Conservation (phyloP, 164 flowering plant genomes). For the Tinospora cordifolia region DNA sequence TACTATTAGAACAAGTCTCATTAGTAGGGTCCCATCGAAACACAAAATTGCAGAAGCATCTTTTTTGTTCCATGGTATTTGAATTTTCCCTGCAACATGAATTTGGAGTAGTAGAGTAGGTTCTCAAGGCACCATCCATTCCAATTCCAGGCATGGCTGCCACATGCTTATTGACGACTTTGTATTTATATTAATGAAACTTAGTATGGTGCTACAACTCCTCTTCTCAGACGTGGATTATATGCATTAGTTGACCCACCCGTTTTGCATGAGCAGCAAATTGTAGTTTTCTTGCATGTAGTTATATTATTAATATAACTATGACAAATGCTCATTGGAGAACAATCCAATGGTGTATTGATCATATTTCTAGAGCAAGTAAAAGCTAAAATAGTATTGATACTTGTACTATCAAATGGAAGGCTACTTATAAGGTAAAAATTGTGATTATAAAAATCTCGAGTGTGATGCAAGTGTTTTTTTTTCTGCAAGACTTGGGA, state of each 20-base stretch:
- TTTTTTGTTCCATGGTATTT: conserved; percentile 22
- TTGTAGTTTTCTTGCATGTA: conserved; percentile 22
- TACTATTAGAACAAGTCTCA: conserved; percentile 34
- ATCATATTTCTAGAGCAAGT: conserved; percentile 33
- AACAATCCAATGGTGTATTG: conserved; percentile 38
- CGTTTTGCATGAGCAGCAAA: conserved; percentile 40
- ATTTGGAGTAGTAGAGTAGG: conserved; percentile 22
- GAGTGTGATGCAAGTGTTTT: conserved; percentile 37
- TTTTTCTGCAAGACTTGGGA: conserved; percentile 30
- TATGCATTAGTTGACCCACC: conserved; percentile 45
- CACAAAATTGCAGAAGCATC: conserved; percentile 39
- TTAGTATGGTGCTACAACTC: conserved; percentile 43
- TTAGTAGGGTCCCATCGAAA: conserved; percentile 37
- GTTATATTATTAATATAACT: conserved; percentile 25
- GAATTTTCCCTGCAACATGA: conserved; percentile 25
- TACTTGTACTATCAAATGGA: conserved; percentile 50
- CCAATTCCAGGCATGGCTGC: conserved; percentile 48
- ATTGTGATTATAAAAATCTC: conserved; percentile 33
- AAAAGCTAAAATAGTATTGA: conserved; percentile 44
- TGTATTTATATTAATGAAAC: conserved; percentile 24
- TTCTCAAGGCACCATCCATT: conserved; percentile 43
- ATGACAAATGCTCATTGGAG: conserved; percentile 40
- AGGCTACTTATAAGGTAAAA: conserved; percentile 32
- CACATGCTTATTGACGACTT: conserved; percentile 30
- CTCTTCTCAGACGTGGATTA: conserved; percentile 32